Conservation (phyloP, 2,329 filamentous ascomycete species). For the Cadophora luteo-olivacea region DNA sequence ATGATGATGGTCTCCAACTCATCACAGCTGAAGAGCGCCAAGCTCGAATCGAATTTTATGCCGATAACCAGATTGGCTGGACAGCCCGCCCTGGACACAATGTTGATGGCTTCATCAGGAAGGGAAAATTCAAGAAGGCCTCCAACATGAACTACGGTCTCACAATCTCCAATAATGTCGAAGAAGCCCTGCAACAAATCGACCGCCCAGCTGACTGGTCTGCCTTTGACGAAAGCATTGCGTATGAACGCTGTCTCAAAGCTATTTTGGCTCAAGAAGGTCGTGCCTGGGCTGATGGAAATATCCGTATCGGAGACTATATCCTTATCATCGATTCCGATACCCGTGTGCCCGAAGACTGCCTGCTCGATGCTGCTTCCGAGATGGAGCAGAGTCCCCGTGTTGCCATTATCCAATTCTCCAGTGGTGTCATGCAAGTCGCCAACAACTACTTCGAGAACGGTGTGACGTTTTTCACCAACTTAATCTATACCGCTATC, state of each 20-base stretch:
- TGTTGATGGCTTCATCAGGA: constrained; percentile 62
- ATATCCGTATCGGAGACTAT: constrained; percentile 85
- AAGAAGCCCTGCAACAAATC: constrained; percentile 47
- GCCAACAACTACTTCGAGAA: constrained; percentile 75
- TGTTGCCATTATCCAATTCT: constrained; percentile 80
- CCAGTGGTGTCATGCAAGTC: constrained; percentile 80
- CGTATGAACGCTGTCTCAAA: constrained; percentile 69
- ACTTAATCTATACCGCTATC: constrained; percentile 78
- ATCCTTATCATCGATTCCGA: constrained; percentile 81
- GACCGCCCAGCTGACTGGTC: constrained; percentile 67
- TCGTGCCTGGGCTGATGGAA: constrained; percentile 81
- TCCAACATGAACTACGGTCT: constrained; percentile 34
- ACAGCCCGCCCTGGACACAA: constrained; percentile 70
- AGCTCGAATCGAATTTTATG: constrained; percentile 71
- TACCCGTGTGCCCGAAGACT: constrained; percentile 72
- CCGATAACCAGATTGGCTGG: constrained; percentile 73
- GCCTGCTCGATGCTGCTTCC: constrained; percentile 77
- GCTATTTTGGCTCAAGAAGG: constrained; percentile 71
- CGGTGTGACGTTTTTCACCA: constrained; percentile 73
- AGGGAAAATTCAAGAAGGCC: constrained; percentile 57
- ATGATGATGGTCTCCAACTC: constrained; percentile 76
- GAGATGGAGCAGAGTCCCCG: constrained; percentile 83
- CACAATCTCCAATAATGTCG: constrained; percentile 21
- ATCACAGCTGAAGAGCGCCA: constrained; percentile 65
- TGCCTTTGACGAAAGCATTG: constrained; percentile 69